Conservation (phyloP, 345 rosid species). For the Eucalyptus erythrocorys region DNA sequence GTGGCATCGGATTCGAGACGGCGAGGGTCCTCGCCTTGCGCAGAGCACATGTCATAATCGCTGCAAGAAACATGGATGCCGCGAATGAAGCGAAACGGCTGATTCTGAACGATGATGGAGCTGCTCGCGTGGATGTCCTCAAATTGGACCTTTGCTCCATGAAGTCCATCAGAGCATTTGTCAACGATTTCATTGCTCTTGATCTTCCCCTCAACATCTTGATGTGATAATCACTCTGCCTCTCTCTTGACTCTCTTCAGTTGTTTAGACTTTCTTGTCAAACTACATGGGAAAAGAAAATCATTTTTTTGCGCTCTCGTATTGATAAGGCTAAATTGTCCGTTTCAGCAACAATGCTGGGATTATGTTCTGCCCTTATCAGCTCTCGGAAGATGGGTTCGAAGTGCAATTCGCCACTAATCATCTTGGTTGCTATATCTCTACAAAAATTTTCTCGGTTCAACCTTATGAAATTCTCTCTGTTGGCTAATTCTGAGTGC, state of each 20-base stretch:
- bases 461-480: too few species aligned
- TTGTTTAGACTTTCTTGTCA: not conserved
- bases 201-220: conserved; percentile 64
- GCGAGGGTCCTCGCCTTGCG: conserved; percentile 66
- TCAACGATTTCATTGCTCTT: conserved; percentile 31
- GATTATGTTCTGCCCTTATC: conserved; percentile 76
- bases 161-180: conserved; percentile 46
- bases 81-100: conserved; percentile 48
- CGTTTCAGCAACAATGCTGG: conserved; percentile 77
- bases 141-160: conserved; percentile 51
- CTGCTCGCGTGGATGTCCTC: conserved; percentile 40
- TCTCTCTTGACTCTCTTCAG: not conserved
- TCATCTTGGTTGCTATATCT: conserved; percentile 39
- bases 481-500: not conserved
- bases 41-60: conserved; percentile 66
- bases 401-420: conserved; percentile 79
- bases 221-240: conserved; percentile 24
- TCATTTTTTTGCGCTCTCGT: not conserved
- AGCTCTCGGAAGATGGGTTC: conserved; percentile 58
- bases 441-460: not conserved
- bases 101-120: conserved; percentile 19
- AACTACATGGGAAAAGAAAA: not conserved
- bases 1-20: conserved; percentile 90
- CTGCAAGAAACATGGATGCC: conserved; percentile 67
- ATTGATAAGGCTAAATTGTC: not conserved